Conservation (phyloP, 805 yeast species). For the Alloascoidea hylecoeti region DNA sequence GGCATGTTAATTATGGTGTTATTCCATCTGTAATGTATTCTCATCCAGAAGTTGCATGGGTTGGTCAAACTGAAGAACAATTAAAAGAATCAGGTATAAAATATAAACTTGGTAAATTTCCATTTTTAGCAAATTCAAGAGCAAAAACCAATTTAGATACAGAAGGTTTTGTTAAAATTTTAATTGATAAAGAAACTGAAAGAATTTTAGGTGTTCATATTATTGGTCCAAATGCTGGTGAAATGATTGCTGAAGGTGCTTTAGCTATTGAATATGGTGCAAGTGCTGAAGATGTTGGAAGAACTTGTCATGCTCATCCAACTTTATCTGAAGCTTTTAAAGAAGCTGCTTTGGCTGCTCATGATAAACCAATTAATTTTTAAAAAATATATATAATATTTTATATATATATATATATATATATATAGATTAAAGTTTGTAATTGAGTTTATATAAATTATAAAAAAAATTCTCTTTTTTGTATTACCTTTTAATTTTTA, state of each 20-base stretch:
- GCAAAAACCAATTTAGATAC: conserved; percentile 97
- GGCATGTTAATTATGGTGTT: conserved; percentile 96
- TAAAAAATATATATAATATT: too few relatives aligned
- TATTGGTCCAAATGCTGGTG: conserved; percentile 98
- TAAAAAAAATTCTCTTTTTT: too few relatives aligned
- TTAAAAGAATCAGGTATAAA: conserved; percentile 84
- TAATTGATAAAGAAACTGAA: conserved; percentile 95
- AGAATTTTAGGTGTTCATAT: conserved; percentile 94
- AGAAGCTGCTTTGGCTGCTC: conserved; percentile 92
- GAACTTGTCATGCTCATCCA: conserved; percentile 98
- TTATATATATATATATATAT: too few relatives aligned
- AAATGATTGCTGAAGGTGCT: conserved; percentile 98
- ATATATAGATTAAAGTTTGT: too few relatives aligned
- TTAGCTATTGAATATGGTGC: conserved; percentile 98
- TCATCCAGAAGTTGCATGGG: conserved; percentile 99
- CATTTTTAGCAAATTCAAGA: conserved; percentile 97
- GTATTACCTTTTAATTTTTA: too few relatives aligned
- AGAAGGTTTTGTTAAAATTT: conserved; percentile 92
- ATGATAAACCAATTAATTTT: conserved; percentile 82
- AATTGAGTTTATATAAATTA: too few relatives aligned
- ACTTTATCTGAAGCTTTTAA: conserved; percentile 95
- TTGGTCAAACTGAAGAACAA: conserved; percentile 91
- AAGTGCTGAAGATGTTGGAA: conserved; percentile 91
- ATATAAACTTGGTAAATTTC: conserved; percentile 94
- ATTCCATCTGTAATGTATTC: conserved; percentile 99